Base-by-base conservation (phyloP, 176 grass and related monocot genomes). In the Hordeum marinum region DNA sequence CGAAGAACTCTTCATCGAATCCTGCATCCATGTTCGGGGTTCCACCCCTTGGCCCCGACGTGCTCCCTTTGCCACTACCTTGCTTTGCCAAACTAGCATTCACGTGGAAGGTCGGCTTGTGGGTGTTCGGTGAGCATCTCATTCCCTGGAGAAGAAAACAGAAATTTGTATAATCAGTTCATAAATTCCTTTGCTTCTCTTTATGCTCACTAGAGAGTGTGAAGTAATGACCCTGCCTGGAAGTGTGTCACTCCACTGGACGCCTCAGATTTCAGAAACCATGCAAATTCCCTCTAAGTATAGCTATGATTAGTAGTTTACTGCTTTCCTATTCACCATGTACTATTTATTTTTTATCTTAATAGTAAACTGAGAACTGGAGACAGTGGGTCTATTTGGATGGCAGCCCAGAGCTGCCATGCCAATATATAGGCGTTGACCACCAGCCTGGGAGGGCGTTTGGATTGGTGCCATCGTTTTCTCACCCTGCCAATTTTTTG, bases 61-160 rank as follows among this genome's bases (percentile, higher is more conserved):
- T 63, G 34, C 68, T 87, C 41, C 87, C 93, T 72, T 96, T 99
- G 36, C 91, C 84, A 71, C 77, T 95, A 32, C 58, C 88, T 66
- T 93, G 90, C 80, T 92, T 99, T 42, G 90, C 80, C 59, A 99
- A 21, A 50, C 79, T 99, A 46, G 93, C 85, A 27, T 96, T 96
- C 14, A 96, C 91, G 82, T 99, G 96, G 79, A 99, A 99, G 76
- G 91, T 99, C 18, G 96, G 90, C 42, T 96, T 99, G 86, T 99
- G 96, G 23, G 93, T 95, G 86, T 99, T 99, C 2, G 84, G 78
- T 1, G 90, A 84, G 46, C 96, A 98, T 68, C 90, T 92, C 91
- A 95, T 98, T 91, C 90, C 96, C 96, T 98, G 88, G 24, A 74
- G 32, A 48, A 75, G 52, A 83, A 84, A 80, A 80, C 58, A 71